Percentiles rank a stretch among this genome's conserved stretches.
phyloP scores from a whole-genome alignment of 345 rosid species.

The Rhodamnia argentea region DNA sequence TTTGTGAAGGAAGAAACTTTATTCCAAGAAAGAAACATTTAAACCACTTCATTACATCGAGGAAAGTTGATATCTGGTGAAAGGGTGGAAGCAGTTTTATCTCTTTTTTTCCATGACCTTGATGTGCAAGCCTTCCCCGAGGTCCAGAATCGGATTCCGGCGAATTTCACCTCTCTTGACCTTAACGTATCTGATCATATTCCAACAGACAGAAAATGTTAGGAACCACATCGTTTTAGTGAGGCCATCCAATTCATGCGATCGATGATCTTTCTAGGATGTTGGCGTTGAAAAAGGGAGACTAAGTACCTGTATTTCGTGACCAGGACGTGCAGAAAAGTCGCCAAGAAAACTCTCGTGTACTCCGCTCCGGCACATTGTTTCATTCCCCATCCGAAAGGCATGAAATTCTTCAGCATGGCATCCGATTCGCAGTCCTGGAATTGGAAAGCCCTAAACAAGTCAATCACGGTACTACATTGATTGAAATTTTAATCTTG shows the following conservation, averaged over 20 bases:
- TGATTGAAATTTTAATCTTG: neutral
- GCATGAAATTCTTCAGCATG: constrained; percentile 17
- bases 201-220: neutral
- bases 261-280: neutral
- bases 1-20: too few relatives aligned
- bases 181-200: neutral
- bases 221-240: neutral
- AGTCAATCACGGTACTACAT: neutral
- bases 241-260: neutral
- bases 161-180: neutral
- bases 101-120: neutral
- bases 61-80: neutral
- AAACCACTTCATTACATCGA: neutral
- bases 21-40: neutral
- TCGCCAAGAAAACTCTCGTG: neutral
- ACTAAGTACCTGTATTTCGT: neutral
- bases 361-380: constrained; percentile 22
- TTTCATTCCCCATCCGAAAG: constrained; percentile 21
- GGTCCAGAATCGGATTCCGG: neutral
- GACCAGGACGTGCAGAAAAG: neutral
- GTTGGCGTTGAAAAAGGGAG: neutral
- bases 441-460: neutral
- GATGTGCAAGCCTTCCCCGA: neutral
- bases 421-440: neutral
- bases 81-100: neutral